Evolutionary conservation across 352 stramenopile genomes (phyloP), one percentile per base, ranked within the genome.

Genomic region (Phytophthora ramorum): DNA sequence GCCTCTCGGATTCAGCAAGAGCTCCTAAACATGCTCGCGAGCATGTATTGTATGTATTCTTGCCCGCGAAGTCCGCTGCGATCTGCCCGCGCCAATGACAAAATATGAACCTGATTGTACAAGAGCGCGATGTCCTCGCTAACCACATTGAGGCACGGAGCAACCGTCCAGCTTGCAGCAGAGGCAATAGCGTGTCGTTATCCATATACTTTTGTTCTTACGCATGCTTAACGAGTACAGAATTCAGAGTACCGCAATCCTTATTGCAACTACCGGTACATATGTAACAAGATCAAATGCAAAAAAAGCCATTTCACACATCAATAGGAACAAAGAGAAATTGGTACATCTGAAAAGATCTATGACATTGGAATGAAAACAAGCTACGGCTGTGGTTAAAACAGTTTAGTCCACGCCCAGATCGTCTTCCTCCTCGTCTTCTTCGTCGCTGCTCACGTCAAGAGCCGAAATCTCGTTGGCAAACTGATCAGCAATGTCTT

Each of bases 371-470:
- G 20, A 16, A 56, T 66, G 37, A 13, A 64, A 16, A 45, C n/a
- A 28, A 59, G 24, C 10, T 57, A 49, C 37, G 50, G 14, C n/a
- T n/a, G 37, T 47, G 37, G 2, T 17, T 40, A 20, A n/a, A n/a
- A 46, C 16, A 32, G 22, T 68, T 70, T 84, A 88, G 60, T 90
- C 77, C 24, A 90, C 73, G 13, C 76, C 81, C 9, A 81, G 51
- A 17, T 76, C 64, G 10, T 76, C 70, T 17, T 85, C 75, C 5
- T 87, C 69, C 34, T 89, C 63, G 20, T 93, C 87, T 69, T 96
- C 84, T 70, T 92, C 87, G 54, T 94, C 85, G 28, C 85, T 96
- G 59, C 85, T 94, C n/a, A 96, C 87, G 43, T 96, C 87, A 14
- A 96, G 57, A 26, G 76, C 75, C 38, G 69, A 76, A 61, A 93